phyloP scores from a whole-genome alignment of 2,329 filamentous ascomycete genomes.

The Trichoderma citrinoviride region DNA sequence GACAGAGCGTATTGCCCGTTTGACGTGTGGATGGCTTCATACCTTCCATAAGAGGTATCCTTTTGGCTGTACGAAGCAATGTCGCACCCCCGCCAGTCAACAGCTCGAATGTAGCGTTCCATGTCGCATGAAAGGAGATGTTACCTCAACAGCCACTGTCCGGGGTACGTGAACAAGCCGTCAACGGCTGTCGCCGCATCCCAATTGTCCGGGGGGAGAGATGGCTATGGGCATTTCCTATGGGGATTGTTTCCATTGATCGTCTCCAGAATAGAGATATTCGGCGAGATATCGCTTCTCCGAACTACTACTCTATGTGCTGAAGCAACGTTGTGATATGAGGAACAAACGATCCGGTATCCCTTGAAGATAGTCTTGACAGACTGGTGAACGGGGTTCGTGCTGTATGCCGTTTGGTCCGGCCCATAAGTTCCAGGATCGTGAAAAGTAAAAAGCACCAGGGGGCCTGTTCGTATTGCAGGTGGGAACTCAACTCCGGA shows the following conservation, averaged over 20 bases:
- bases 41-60: constrained; percentile 25
- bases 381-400: not conserved
- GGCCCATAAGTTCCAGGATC: not conserved
- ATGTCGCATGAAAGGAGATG: constrained; percentile 11
- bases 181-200: constrained; percentile 7
- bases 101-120: constrained; percentile 20
- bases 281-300: not conserved
- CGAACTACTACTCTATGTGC: not conserved
- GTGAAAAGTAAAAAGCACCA: not conserved
- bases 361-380: not conserved
- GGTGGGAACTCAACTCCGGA: not conserved
- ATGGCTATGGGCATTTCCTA: not conserved
- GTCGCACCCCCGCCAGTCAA: constrained; percentile 16
- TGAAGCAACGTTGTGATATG: not conserved
- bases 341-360: not conserved
- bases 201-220: constrained; percentile 15
- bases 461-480: not conserved
- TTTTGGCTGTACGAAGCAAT: constrained; percentile 19
- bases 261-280: not conserved
- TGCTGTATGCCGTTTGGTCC: not conserved
- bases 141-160: constrained; percentile 19
- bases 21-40: constrained; percentile 9
- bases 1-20: constrained; percentile 6
- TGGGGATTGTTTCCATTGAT: not conserved
- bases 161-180: constrained; percentile 18